Evolutionary conservation across 208 protist genomes (phyloP).

Genomic region (Acanthamoeba triangularis): DNA sequence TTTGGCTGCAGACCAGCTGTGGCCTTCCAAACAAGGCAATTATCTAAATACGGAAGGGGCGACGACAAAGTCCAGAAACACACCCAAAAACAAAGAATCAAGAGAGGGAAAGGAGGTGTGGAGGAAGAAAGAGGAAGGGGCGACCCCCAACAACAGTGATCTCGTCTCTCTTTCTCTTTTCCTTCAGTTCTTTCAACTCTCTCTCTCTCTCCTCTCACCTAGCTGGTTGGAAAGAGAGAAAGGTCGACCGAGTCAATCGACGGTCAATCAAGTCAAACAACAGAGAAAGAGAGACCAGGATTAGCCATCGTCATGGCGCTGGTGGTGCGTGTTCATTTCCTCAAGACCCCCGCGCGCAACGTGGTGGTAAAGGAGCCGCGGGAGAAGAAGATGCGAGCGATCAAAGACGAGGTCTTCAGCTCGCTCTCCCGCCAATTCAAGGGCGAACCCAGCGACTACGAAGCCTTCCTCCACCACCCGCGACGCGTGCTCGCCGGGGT

Average conservation of each 20-base stretch:
- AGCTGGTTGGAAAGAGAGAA: too few species aligned
- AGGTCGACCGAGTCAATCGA: too few species aligned
- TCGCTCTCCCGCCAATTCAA: not conserved
- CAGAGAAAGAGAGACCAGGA: too few species aligned
- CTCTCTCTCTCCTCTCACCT: too few species aligned
- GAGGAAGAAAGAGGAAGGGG: too few species aligned
- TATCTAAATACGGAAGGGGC: not conserved
- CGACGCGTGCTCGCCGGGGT: not conserved
- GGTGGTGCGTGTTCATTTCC: conserved; percentile 6
- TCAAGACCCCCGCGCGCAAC: not conserved
- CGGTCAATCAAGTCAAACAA: too few species aligned
- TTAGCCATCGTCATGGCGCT: not conserved
- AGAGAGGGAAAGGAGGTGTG: not conserved
- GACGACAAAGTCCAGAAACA: not conserved
- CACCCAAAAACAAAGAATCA: not conserved
- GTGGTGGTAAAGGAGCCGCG: conserved; percentile 19
- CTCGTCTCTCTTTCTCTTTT: too few species aligned
- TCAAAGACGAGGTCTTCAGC: not conserved
- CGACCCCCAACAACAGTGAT: too few species aligned
- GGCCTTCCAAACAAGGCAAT: not conserved
- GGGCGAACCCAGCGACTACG: conserved; percentile 3
- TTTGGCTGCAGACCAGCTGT: too few species aligned
- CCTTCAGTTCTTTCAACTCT: too few species aligned
- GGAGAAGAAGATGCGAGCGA: conserved; percentile 20
- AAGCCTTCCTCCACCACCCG: not conserved